Base-by-base conservation (phyloP, 2,329 filamentous ascomycete genomes). In the Canariomyces notabilis region DNA sequence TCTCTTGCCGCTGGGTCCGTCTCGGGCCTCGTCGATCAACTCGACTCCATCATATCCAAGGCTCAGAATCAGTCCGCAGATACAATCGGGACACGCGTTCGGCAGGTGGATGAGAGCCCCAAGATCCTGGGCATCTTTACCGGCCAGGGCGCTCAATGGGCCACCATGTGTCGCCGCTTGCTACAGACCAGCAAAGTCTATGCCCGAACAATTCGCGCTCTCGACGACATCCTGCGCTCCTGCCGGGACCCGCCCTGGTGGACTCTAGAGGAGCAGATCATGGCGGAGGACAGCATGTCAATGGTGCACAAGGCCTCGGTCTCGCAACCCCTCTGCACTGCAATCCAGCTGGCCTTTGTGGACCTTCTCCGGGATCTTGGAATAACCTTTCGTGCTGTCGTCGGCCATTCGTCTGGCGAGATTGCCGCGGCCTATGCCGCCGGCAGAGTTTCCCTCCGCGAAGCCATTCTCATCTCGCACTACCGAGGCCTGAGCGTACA, bases 251-350 rank as follows among this genome's bases (percentile, higher is more conserved):
- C 52, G 16, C 53, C 61, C 2, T 44, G 52, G n/a, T 65, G 63
- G 62, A 60, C 59, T 0, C 48, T 72, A 21, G 60, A 63, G 53
- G 49, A 61, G 3, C 59, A 68, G 44, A 63, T 72, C 16, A 35
- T 61, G 46, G 63, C 59, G 2, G 56, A 59, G 0, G 31, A 46
- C 1, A 42, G 47, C 1, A 23, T 37, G 1, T 68, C 66, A 5
- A 51, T 57, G 3, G 54, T 74, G 0, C 33, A 65, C 7, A 54
- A 64, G 15, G 66, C 72, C 0, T 63, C 66, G 3, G 52, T 76
- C 18, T 67, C 71, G 0, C 76, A 80, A 50, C 72, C 77, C 0
- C 55, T 77, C 1, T 78, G 71, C 42, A 79, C 76, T 0, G 75
- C 76, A 0, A 34, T 81, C 1, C 77, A 80, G 52, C 63, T 80